phyloP scores from a whole-genome alignment of 2,329 filamentous ascomycete genomes.

The Fusarium sp. region DNA sequence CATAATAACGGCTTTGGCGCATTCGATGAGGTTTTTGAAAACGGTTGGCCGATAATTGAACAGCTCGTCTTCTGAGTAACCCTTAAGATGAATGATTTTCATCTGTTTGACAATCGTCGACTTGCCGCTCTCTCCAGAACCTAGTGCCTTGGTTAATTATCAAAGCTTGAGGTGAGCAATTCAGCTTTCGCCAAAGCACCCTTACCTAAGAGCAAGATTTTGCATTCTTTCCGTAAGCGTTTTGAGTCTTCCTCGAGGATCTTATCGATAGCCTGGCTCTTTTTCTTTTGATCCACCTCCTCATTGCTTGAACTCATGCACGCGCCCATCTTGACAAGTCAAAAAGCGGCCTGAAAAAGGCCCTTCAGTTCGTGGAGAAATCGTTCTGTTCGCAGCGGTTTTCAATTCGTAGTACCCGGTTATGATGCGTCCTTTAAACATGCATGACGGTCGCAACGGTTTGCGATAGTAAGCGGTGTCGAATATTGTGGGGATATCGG shows the following conservation, averaged over 20 bases:
- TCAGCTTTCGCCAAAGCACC: conserved; percentile 17
- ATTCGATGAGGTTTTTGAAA: conserved; percentile 98
- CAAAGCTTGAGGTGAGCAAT: neutral
- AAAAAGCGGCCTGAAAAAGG: conserved; percentile 29
- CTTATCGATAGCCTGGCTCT: conserved; percentile 95
- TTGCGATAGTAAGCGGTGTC: conserved; percentile 28
- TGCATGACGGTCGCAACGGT: conserved; percentile 41
- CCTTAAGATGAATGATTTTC: conserved; percentile 99
- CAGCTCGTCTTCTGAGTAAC: conserved; percentile 93
- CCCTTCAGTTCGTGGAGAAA: conserved; percentile 19
- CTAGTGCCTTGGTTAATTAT: conserved; percentile 60
- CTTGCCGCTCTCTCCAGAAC: conserved; percentile 98
- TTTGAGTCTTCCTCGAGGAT: conserved; percentile 94
- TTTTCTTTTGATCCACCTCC: conserved; percentile 93
- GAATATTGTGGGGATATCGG: conserved; percentile 15
- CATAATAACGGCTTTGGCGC: conserved; percentile 89
- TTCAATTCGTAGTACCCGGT: conserved; percentile 30
- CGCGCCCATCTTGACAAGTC: conserved; percentile 77
- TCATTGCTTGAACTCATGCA: conserved; percentile 92
- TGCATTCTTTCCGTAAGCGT: conserved; percentile 95
- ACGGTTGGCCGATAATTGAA: conserved; percentile 95
- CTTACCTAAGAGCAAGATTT: conserved; percentile 93
- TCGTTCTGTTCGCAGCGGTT: conserved; percentile 9
- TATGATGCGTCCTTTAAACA: conserved; percentile 37
- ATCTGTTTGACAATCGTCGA: conserved; percentile 99